Conservation (phyloP, 23 red algal genomes). For the Agarophyton chilense region DNA sequence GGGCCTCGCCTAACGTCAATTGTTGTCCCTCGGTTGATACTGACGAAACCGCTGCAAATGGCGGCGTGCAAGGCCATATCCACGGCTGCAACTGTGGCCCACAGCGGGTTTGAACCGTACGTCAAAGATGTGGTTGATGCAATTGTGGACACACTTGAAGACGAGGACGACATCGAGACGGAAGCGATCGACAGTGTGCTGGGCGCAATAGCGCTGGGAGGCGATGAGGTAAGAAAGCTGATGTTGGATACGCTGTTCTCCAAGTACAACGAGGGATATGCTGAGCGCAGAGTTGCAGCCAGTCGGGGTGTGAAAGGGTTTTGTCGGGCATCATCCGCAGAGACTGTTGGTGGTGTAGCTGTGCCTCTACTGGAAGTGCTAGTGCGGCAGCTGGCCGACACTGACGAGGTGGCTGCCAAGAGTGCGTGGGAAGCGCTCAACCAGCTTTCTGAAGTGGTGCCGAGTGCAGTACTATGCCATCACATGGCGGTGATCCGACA, state of each 20-base stretch:
- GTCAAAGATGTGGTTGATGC: constrained; percentile 42
- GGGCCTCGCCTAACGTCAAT: constrained; percentile 53
- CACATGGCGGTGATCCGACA: constrained; percentile 66
- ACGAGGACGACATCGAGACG: background rate
- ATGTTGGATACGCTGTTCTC: constrained; percentile 43
- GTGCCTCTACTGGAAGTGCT: constrained; percentile 48
- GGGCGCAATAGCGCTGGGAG: constrained; percentile 29
- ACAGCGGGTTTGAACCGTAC: constrained; percentile 44
- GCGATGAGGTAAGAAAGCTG: constrained; percentile 24
- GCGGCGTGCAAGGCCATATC: constrained; percentile 39
- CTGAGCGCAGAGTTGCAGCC: constrained; percentile 47
- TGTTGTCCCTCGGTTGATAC: constrained; percentile 65
- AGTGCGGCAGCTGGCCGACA: constrained; percentile 74
- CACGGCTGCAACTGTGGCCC: constrained; percentile 63
- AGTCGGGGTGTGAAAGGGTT: constrained; percentile 24
- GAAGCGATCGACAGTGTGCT: constrained; percentile 41
- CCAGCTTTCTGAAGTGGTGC: constrained; percentile 23
- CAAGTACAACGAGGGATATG: constrained; percentile 59
- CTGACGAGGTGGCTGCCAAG: constrained; percentile 33
- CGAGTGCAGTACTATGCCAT: background rate
- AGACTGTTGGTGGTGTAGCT: background rate
- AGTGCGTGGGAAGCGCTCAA: constrained; percentile 37
- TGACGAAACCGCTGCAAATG: constrained; percentile 32
- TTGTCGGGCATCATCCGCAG: background rate
- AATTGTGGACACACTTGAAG: constrained; percentile 57